Percentiles rank a stretch among this genome's conserved stretches.
Conservation (phyloP, 345 rosid genomes). For the Brassica nigra region DNA sequence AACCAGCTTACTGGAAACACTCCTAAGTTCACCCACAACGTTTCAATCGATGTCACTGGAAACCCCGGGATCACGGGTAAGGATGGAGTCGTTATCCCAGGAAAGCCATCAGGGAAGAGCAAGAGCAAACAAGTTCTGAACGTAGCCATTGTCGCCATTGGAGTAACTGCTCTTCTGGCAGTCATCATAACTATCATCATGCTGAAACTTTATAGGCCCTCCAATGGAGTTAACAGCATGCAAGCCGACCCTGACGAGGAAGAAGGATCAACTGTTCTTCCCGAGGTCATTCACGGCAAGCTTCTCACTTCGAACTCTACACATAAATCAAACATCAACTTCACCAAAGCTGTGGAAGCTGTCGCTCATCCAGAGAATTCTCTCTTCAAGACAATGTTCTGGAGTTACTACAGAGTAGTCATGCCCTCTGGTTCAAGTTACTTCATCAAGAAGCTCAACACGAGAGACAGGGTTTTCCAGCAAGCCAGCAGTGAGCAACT, state of each 20-base stretch:
- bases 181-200: conserved; percentile 25
- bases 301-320: conserved; percentile 62
- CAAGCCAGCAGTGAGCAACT: conserved; percentile 62
- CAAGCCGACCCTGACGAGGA: conserved; percentile 13
- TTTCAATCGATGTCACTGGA: conserved; percentile 44
- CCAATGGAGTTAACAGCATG: conserved; percentile 46
- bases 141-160: conserved; percentile 45
- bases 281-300: conserved; percentile 56
- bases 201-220: conserved; percentile 47
- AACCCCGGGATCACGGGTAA: conserved; percentile 39
- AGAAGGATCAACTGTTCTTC: conserved; percentile 35
- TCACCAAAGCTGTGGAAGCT: conserved; percentile 25
- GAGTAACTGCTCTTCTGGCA: conserved; percentile 40
- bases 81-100: neutral
- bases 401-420: conserved; percentile 68
- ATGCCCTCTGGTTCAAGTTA: conserved; percentile 74
- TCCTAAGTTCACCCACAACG: conserved; percentile 40
- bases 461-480: conserved; percentile 50
- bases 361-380: conserved; percentile 54
- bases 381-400: conserved; percentile 57
- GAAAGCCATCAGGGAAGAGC: neutral
- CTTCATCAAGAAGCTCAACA: conserved; percentile 63
- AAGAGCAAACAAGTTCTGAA: conserved; percentile 37
- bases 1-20: conserved; percentile 58
- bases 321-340: conserved; percentile 45